Base-by-base conservation (phyloP, 2,329 filamentous ascomycete genomes). In the Xylariaceae sp. region DNA sequence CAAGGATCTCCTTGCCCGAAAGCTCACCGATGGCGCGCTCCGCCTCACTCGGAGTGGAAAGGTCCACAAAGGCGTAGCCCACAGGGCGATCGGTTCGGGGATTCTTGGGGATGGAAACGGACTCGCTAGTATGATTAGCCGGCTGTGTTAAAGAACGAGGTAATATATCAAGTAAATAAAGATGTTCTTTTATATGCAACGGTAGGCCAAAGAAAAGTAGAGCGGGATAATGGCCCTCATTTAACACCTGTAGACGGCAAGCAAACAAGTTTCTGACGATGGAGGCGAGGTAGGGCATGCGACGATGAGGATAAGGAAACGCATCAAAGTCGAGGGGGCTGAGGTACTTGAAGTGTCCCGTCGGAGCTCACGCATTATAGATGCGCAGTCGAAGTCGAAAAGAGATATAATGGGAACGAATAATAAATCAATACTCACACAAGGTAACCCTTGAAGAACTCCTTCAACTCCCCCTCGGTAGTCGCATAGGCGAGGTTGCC, bases 401-500 rank as follows among this genome's bases (percentile, higher is more conserved):
- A 4, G 7, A 34, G 26, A 30, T 44, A 2, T 2, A 4, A 45
- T 6, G 29, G 35, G 32, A 34, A 40, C 12, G 6, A n/a, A 41
- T 6, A 19, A 8, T 4, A 43, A 31, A 53, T 50, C 26, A 29
- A 47, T 57, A 89, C 92, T 84, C 84, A 99, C 94, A 99, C 90
- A 81, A 94, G 88, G 84, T 96, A 97, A 77, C 87, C 89, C 84
- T 94, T 92, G 88, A 99, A 99, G 85, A 99, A 99, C 70, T 94
- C 89, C 84, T 95, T 96, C 84, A 99, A 90, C 87, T 96, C 91
- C 87, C 89, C 94, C 89, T 97, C 94, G 76, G 91, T 96, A 86
- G 94, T 97, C 87, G 92, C 91, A 77, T 99, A 99, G 72, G 94
- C 94, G 85, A 99, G 89, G 84, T 99, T 99, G 83, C 94, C 94